Conservation (phyloP, 2,329 filamentous ascomycete species). For the Paramyrothecium roridum region DNA sequence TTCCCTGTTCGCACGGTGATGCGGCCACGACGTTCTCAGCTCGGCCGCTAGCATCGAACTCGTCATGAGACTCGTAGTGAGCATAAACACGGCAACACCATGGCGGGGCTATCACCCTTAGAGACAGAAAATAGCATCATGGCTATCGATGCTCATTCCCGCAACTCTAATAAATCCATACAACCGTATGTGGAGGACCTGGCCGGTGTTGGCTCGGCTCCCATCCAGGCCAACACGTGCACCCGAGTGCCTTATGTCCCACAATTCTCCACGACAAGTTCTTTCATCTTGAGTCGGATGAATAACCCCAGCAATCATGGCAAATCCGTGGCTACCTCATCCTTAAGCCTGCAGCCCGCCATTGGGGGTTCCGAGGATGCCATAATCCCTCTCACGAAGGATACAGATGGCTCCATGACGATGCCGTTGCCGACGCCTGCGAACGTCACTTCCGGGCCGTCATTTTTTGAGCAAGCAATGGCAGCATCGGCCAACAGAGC, state of each 20-base stretch:
- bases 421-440: slow-evolving; percentile 9
- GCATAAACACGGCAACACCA: no score
- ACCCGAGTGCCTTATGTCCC: slow-evolving; percentile 18
- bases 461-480: neutral
- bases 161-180: no score
- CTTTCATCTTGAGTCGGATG: slow-evolving; percentile 23
- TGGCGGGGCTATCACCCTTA: no score
- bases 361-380: slow-evolving; percentile 1
- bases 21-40: no score
- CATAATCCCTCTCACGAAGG: neutral
- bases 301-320: slow-evolving; percentile 4
- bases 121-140: no score
- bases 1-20: no score
- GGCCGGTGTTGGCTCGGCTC: neutral
- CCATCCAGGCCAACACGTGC: neutral
- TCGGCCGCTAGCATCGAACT: no score
- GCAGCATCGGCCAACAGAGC: slow-evolving; percentile 6
- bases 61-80: no score
- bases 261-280: slow-evolving; percentile 24
- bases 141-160: no score
- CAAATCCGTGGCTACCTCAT: neutral
- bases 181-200: neutral
- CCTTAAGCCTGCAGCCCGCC: neutral
- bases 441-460: slow-evolving; percentile 1
- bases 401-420: slow-evolving; percentile 7